Evolutionary conservation across 306 rosid species (phyloP).

Genomic region (Notholithocarpus densiflorus): DNA sequence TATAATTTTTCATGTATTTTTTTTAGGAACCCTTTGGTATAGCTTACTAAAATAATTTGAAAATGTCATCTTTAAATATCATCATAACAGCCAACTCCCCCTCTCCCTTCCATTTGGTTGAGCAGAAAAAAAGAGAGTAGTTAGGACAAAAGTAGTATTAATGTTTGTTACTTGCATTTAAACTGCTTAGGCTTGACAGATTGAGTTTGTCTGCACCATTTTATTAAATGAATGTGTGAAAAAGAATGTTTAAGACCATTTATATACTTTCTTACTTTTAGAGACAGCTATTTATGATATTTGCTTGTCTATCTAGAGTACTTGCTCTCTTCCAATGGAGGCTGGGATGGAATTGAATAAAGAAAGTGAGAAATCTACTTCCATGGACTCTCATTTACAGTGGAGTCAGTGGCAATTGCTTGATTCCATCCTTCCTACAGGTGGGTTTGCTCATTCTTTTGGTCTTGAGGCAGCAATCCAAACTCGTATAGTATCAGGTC

Average conservation of each 20-base stretch:
- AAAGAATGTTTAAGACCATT: not conserved
- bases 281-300: not conserved
- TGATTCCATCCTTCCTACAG: conserved; percentile 84
- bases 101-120: not conserved
- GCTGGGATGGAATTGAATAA: conserved; percentile 30
- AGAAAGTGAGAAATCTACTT: conserved; percentile 11
- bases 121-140: not conserved
- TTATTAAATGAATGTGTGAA: not conserved
- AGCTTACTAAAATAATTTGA: too few species aligned
- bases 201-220: not conserved
- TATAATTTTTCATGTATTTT: not conserved
- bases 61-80: not conserved
- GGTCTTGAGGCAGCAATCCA: conserved; percentile 90
- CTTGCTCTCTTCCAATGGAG: conserved; percentile 14
- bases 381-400: conserved; percentile 36
- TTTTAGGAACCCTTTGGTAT: too few species aligned
- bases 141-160: not conserved
- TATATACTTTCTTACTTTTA: not conserved
- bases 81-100: not conserved
- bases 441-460: conserved; percentile 87
- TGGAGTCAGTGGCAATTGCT: conserved; percentile 82
- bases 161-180: not conserved
- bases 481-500: conserved; percentile 49
- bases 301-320: not conserved
- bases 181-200: not conserved